Conservation (phyloP, 2,329 filamentous ascomycete genomes). For the Acrodontium crateriforme region DNA sequence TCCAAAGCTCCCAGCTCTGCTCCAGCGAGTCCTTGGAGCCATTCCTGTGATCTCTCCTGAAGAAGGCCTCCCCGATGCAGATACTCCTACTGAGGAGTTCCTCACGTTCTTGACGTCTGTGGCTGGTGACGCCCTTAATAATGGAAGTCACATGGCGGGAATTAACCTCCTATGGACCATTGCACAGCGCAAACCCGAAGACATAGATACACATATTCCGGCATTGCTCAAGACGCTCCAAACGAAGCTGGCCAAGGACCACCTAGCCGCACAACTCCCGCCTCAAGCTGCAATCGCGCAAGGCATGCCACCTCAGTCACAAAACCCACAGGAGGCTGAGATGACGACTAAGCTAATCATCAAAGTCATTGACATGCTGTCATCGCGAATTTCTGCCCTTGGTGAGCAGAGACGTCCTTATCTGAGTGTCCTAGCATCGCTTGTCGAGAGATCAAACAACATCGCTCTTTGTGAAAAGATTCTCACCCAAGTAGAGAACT, state of each 20-base stretch:
- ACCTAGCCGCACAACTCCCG: slow-evolving; percentile 60
- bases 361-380: slow-evolving; percentile 87
- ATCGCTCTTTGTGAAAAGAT: slow-evolving; percentile 82
- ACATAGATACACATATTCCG: slow-evolving; percentile 79
- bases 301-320: slow-evolving; percentile 30
- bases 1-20: slow-evolving; percentile 50
- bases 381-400: slow-evolving; percentile 80
- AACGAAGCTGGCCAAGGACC: slow-evolving; percentile 80
- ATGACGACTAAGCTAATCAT: slow-evolving; percentile 85
- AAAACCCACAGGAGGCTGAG: slow-evolving; percentile 65
- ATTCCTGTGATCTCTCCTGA: slow-evolving; percentile 65
- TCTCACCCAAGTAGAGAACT: slow-evolving; percentile 80
- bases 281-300: slow-evolving; percentile 37
- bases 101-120: slow-evolving; percentile 71
- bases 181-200: slow-evolving; percentile 66
- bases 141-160: slow-evolving; percentile 68
- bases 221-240: slow-evolving; percentile 89
- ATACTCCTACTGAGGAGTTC: slow-evolving; percentile 70
- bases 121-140: slow-evolving; percentile 67
- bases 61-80: slow-evolving; percentile 57
- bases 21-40: slow-evolving; percentile 75
- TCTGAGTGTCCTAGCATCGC: slow-evolving; percentile 81
- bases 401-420: slow-evolving; percentile 87
- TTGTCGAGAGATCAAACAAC: slow-evolving; percentile 90
- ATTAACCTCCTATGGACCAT: slow-evolving; percentile 92